phyloP scores from a whole-genome alignment of 1,284 basidiomycete genomes.

The Marasmius fiardii region DNA sequence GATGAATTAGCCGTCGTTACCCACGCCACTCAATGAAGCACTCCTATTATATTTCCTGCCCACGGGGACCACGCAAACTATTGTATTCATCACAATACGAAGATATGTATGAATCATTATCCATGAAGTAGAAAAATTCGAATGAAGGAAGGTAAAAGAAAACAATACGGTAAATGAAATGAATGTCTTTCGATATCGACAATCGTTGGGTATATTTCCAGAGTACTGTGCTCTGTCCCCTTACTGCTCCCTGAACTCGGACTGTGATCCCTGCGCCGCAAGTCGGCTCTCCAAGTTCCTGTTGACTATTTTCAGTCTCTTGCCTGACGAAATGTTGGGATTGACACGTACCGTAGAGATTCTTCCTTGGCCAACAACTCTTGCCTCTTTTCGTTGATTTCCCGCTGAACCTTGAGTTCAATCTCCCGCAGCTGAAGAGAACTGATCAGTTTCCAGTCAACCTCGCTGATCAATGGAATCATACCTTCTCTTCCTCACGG shows the following conservation, averaged over 20 bases:
- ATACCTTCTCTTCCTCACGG: conserved; percentile 92
- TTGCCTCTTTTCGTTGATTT: conserved; percentile 98
- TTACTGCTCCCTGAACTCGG: conserved; percentile 60
- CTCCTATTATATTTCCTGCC: background rate
- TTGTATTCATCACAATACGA: conserved; percentile 1
- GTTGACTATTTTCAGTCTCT: conserved; percentile 15
- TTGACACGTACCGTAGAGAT: conserved; percentile 60
- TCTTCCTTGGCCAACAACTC: conserved; percentile 94
- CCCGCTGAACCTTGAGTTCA: conserved; percentile 96
- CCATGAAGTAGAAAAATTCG: conserved; percentile 1
- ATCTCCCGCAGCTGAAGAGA: conserved; percentile 84
- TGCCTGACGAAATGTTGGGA: conserved; percentile 7
- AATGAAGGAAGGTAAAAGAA: background rate
- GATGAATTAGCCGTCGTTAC: background rate
- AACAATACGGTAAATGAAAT: conserved; percentile 3
- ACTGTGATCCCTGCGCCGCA: conserved; percentile 76
- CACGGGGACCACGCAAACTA: background rate
- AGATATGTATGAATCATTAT: conserved; percentile 7
- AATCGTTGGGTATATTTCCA: conserved; percentile 12
- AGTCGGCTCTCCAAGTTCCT: conserved; percentile 89
- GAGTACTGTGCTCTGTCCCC: conserved; percentile 3
- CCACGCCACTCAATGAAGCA: conserved; percentile 3
- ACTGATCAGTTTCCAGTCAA: conserved; percentile 11
- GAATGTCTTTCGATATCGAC: conserved; percentile 11
- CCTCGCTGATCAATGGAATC: background rate